Conservation (phyloP, 2,329 filamentous ascomycete genomes). For the Coleophoma crateriformis region DNA sequence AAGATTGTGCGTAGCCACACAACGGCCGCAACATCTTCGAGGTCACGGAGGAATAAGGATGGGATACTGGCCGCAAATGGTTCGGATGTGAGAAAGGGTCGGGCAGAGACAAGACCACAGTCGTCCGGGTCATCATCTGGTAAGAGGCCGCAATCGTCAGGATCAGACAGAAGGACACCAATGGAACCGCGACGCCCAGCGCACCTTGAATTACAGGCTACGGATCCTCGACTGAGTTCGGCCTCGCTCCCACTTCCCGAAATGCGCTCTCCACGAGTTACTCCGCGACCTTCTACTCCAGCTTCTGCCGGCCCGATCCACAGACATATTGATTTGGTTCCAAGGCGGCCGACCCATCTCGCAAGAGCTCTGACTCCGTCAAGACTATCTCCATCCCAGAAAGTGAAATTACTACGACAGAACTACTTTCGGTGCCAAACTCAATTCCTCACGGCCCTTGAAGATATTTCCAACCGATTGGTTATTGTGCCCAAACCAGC, state of each 20-base stretch:
- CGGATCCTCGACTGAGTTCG: constrained; percentile 61
- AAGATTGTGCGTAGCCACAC: constrained; percentile 67
- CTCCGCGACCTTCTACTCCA: constrained; percentile 50
- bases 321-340: constrained; percentile 39
- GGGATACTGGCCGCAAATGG: constrained; percentile 31
- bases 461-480: constrained; percentile 80
- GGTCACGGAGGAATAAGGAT: constrained; percentile 37
- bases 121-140: constrained; percentile 16
- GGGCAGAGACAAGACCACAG: constrained; percentile 16
- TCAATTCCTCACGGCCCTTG: constrained; percentile 72
- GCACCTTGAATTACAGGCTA: constrained; percentile 20
- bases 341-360: constrained; percentile 55
- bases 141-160: constrained; percentile 16
- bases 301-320: constrained; percentile 45
- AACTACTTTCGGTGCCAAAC: constrained; percentile 82
- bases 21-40: constrained; percentile 44
- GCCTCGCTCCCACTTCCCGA: constrained; percentile 63
- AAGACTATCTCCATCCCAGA: constrained; percentile 60
- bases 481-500: constrained; percentile 78
- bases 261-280: constrained; percentile 44
- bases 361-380: constrained; percentile 51
- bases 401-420: constrained; percentile 66
- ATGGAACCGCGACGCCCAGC: constrained; percentile 19
- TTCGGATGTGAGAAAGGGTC: constrained; percentile 27
- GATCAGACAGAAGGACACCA: constrained; percentile 14